Conservation (phyloP, 1,284 basidiomycete species). For the Rhodotorula sp. region DNA sequence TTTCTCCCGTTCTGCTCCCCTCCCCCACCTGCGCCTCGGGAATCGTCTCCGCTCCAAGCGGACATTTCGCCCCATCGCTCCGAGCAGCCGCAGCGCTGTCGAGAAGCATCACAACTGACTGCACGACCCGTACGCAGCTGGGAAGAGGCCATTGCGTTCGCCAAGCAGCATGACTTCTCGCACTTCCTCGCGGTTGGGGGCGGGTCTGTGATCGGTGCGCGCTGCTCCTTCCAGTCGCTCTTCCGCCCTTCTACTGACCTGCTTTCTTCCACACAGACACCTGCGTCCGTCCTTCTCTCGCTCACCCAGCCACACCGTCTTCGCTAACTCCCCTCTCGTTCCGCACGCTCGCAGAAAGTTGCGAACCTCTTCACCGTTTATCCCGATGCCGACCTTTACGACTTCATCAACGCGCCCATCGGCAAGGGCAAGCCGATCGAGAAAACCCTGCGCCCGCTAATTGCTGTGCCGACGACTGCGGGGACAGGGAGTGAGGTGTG, state of each 20-base stretch:
- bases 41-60: neutral
- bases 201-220: constrained; percentile 78
- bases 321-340: neutral
- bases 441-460: constrained; percentile 75
- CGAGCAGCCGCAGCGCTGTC: neutral
- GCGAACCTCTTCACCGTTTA: constrained; percentile 81
- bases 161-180: constrained; percentile 79
- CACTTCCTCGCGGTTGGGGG: constrained; percentile 81
- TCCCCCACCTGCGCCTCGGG: no score
- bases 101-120: neutral
- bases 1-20: neutral
- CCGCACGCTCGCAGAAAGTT: constrained; percentile 37
- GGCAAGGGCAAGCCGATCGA: constrained; percentile 77
- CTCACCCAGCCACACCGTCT: no score
- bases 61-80: neutral
- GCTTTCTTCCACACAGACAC: constrained; percentile 3
- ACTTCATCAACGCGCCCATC: constrained; percentile 95
- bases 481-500: constrained; percentile 79
- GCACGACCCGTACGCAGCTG: constrained; percentile 58
- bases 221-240: no score
- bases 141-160: constrained; percentile 84
- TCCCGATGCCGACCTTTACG: constrained; percentile 79
- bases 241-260: neutral
- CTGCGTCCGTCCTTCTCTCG: neutral
- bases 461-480: constrained; percentile 93